Evolutionary conservation across 2,329 filamentous ascomycete species (phyloP), one percentile per base, ranked within the genome.

Genomic region (Sarocladium kiliense): DNA sequence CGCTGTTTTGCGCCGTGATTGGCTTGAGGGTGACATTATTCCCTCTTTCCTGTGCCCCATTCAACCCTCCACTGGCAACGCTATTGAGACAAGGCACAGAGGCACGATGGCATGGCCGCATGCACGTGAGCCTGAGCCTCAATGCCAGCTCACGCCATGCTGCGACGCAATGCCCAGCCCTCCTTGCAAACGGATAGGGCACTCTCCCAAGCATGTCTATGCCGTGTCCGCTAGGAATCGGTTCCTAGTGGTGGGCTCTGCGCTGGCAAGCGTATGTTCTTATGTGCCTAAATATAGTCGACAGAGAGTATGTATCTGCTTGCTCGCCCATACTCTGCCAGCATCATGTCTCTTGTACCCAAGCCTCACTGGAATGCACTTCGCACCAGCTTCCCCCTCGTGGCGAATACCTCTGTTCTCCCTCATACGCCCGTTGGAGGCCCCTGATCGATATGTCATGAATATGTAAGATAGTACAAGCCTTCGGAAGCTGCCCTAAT

Each of bases 61-160:
- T 7, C 41, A 10, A 14, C 21, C 21, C 25, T 18, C n/a, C 6
- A 44, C 41, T 44, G 10, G 7, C 18, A 41, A n/a, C n/a, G n/a
- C 10, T 11, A 41, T n/a, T 10, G 37, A 41, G 37, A 11, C 37
- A 41, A 12, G 37, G 18, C 37, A 34, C 30, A 34, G 30, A 9
- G 30, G 11, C 36, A 39, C 9, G 11, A 23, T 44, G 21, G 41
- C 41, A 19, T 44, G 19, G 41, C 44, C 27, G 44, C 18, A 47
- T 30, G 44, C 44, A 47, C 44, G 44, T 47, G 44, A 47, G 44
- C 47, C 47, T 51, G 47, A 51, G 47, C 30, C 47, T 34, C 26
- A 36, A 51, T 51, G 30, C 47, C 30, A 51, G 47, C 47, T 23
- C 30, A 51, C 21, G n/a, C 27, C 18, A 4, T 51, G n/a, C 26